Evolutionary conservation across 495 filamentous ascomycete species (phyloP).

Genomic region (Penicillium ochrochloron): DNA sequence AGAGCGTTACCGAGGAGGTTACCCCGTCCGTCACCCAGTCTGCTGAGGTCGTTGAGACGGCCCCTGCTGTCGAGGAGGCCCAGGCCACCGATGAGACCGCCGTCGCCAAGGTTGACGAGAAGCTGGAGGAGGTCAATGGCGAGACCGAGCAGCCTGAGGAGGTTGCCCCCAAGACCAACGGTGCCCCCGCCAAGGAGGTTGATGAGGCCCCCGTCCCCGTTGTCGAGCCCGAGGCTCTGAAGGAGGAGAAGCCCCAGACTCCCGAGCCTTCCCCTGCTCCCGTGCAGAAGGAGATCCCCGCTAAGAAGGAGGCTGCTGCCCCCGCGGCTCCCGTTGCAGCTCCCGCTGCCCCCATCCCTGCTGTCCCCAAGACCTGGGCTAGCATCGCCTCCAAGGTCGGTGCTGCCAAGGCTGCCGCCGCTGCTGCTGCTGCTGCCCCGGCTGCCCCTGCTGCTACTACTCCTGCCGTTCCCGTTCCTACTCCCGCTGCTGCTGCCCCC

Average conservation of each 20-base stretch:
- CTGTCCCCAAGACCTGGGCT: constrained; percentile 86
- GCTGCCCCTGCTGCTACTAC: constrained; percentile 40
- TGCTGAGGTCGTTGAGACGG: constrained; percentile 31
- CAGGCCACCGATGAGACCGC: constrained; percentile 40
- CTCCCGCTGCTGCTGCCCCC: constrained; percentile 38
- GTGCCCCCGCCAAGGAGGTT: constrained; percentile 41
- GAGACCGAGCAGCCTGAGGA: constrained; percentile 37
- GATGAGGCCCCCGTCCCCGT: constrained; percentile 38
- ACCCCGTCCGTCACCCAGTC: constrained; percentile 46
- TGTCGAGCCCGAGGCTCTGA: constrained; percentile 52
- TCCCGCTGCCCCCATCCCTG: constrained; percentile 44
- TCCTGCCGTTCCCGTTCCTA: constrained; percentile 38
- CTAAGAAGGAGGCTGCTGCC: constrained; percentile 50
- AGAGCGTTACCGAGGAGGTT: constrained; percentile 58
- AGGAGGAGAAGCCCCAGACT: constrained; percentile 57
- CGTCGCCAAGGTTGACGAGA: constrained; percentile 61
- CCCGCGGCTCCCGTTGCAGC: constrained; percentile 1
- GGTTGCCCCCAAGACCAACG: constrained; percentile 47
- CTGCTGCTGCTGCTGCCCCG: constrained; percentile 44
- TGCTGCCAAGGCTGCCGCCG: constrained; percentile 29
- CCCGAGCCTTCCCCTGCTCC: constrained; percentile 52
- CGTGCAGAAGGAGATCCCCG: constrained; percentile 51
- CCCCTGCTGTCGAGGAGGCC: constrained; percentile 33
- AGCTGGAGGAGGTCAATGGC: constrained; percentile 53
- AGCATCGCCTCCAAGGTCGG: constrained; percentile 65